phyloP scores from a whole-genome alignment of 495 filamentous ascomycete species.

The Lasiosphaeria hispida region DNA sequence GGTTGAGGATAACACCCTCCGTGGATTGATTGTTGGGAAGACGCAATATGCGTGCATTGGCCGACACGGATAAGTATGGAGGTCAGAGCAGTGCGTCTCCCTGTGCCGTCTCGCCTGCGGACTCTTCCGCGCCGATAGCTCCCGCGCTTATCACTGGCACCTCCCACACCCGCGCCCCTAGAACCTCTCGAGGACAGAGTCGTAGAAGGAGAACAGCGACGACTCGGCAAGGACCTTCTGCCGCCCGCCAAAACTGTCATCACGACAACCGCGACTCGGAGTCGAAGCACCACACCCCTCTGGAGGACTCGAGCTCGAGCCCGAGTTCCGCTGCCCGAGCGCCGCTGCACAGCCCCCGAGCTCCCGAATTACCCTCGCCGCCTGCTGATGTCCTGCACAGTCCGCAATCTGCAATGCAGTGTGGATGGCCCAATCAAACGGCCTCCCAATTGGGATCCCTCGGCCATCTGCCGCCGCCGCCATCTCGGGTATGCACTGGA shows the following conservation, averaged over 20 bases:
- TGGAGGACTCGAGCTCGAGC: background rate
- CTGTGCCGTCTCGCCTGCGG: too few species aligned
- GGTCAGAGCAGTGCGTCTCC: too few species aligned
- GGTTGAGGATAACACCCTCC: too few species aligned
- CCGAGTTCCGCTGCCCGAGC: background rate
- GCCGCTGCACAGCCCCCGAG: background rate
- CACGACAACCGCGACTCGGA: too few species aligned
- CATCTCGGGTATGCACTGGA: background rate
- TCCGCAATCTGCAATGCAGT: background rate
- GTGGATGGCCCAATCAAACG: background rate
- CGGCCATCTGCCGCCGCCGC: background rate
- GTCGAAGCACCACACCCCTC: background rate
- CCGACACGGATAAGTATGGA: too few species aligned
- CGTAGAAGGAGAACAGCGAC: background rate
- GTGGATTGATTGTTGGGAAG: too few species aligned
- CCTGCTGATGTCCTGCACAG: conserved; percentile 2
- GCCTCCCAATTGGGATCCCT: background rate
- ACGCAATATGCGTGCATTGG: too few species aligned
- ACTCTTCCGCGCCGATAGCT: too few species aligned
- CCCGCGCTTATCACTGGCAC: too few species aligned
- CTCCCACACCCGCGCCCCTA: background rate
- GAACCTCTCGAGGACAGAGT: conserved; percentile 10
- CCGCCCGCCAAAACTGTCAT: too few species aligned
- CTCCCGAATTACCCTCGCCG: background rate
- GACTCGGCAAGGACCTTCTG: background rate